Percentiles rank a stretch among this genome's conserved stretches.
Conservation (phyloP, 2,329 filamentous ascomycete genomes). For the Aspergillus piperis region DNA sequence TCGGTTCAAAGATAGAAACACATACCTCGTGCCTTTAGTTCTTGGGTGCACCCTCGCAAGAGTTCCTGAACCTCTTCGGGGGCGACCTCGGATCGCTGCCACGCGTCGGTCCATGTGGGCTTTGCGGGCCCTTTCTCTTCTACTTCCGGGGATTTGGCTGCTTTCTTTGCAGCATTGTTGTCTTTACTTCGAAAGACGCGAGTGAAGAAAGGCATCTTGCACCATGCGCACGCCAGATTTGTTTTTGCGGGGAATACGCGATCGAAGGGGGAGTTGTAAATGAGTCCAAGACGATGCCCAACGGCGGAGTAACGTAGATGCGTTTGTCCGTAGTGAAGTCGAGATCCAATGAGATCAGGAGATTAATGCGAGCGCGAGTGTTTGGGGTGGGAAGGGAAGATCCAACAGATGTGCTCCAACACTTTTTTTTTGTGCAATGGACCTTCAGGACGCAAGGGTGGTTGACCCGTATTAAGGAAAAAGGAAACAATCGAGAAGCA, state of each 20-base stretch:
- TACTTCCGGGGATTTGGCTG: constrained; percentile 53
- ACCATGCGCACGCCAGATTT: constrained; percentile 14
- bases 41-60: constrained; percentile 78
- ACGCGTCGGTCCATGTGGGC: constrained; percentile 85
- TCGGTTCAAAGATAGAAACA: constrained; percentile 13
- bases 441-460: neutral
- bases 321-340: neutral
- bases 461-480: constrained; percentile 6
- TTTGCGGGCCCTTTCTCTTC: constrained; percentile 62
- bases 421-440: neutral
- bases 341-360: neutral
- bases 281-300: constrained; percentile 14
- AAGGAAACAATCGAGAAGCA: constrained; percentile 1
- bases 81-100: constrained; percentile 76
- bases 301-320: constrained; percentile 7
- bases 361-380: neutral
- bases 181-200: constrained; percentile 75
- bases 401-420: neutral
- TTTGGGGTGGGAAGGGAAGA: neutral
- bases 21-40: constrained; percentile 93
- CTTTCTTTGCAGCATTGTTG: constrained; percentile 62
- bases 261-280: constrained; percentile 8
- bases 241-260: constrained; percentile 20
- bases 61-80: constrained; percentile 91
- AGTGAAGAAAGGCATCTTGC: constrained; percentile 60